These are phyloP conservation scores for Incumbomyces delicatus DNA, from an alignment of 2,329 filamentous ascomycete genomes.

Conservation along the genomic window DNA sequence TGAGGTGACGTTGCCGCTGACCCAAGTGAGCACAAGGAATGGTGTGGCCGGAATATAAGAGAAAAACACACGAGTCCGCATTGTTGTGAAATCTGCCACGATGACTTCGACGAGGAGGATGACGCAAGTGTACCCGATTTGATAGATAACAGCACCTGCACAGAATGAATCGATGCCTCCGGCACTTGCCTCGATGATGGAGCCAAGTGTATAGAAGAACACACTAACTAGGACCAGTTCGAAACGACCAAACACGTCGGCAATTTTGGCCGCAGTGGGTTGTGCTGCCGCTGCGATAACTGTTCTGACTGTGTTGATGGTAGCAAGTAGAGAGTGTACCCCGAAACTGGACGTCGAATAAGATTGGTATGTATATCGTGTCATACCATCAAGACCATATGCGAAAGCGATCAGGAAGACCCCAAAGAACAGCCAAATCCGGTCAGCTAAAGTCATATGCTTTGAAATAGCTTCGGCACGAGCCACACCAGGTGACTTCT, in stretches of 20 bases:
- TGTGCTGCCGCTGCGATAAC: constrained; percentile 51
- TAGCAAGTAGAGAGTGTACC: constrained; percentile 48
- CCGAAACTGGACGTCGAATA: constrained; percentile 44
- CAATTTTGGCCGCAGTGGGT: constrained; percentile 52
- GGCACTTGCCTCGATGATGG: constrained; percentile 47
- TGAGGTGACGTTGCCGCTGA: constrained; percentile 47
- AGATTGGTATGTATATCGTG: constrained; percentile 29
- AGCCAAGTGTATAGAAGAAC: constrained; percentile 47
- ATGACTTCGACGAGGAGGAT: constrained; percentile 55
- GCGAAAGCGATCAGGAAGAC: constrained; percentile 56
- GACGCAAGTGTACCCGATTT: constrained; percentile 54
- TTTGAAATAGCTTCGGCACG: constrained; percentile 49
- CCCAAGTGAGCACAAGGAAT: constrained; percentile 55
- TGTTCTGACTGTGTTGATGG: constrained; percentile 48
- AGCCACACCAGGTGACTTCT: constrained; percentile 44
- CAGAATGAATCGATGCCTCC: constrained; percentile 43
- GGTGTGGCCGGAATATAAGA: constrained; percentile 53
- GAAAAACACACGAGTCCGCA: constrained; percentile 53
- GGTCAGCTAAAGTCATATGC: constrained; percentile 44
- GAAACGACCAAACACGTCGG: constrained; percentile 53
- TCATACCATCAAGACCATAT: constrained; percentile 31
- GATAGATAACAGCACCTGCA: constrained; percentile 51
- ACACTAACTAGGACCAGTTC: constrained; percentile 49
- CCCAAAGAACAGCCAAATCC: constrained; percentile 48
- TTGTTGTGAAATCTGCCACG: constrained; percentile 54